These are phyloP conservation scores for Sisymbrium irio DNA, from an alignment of 345 rosid genomes.

Conservation along the genomic window DNA sequence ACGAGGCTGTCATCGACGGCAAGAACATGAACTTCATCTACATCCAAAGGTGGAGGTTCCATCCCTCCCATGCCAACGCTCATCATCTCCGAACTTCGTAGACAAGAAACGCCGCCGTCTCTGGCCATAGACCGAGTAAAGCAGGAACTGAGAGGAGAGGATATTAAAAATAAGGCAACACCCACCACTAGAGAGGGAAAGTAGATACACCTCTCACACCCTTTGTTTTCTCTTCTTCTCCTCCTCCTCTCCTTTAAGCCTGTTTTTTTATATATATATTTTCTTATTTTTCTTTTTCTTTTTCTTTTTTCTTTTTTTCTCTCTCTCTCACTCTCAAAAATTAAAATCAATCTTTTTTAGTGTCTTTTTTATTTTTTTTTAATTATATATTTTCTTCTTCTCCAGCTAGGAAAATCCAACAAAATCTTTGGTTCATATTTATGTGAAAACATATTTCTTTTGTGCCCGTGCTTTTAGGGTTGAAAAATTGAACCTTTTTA, in stretches of 20 bases:
- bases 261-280: conserved; percentile 38
- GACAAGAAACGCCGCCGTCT: conserved; percentile 50
- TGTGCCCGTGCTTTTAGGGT: conserved; percentile 36
- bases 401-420: conserved; percentile 32
- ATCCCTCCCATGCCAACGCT: conserved; percentile 20
- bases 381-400: not conserved
- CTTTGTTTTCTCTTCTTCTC: conserved; percentile 13
- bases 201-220: conserved; percentile 13
- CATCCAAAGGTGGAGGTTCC: conserved; percentile 40
- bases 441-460: conserved; percentile 14
- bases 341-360: not conserved
- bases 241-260: not conserved
- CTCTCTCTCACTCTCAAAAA: conserved; percentile 26
- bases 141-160: not conserved
- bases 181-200: not conserved
- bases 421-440: conserved; percentile 46
- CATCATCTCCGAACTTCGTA: conserved; percentile 43
- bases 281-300: not conserved
- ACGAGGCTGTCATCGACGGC: conserved; percentile 92
- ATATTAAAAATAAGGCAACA: not conserved
- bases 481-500: conserved; percentile 24
- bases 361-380: not conserved
- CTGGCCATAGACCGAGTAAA: conserved; percentile 41
- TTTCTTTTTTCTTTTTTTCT: not conserved
- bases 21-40: conserved; percentile 71